phyloP scores from a whole-genome alignment of 768 basidiomycete genomes.

The Roridomyces roridus region DNA sequence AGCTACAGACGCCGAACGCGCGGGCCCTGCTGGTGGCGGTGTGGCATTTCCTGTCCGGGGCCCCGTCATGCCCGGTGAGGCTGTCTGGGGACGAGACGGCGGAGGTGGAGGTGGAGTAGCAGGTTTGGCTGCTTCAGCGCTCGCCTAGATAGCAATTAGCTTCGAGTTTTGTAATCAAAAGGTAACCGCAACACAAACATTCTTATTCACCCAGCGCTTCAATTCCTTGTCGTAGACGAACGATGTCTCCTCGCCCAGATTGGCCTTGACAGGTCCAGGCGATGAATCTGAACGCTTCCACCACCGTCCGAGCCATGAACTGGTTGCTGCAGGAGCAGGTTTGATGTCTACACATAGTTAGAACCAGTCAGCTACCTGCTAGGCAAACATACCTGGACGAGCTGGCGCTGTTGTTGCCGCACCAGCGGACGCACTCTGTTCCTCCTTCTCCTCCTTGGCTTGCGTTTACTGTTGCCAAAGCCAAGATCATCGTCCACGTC shows the following conservation, averaged over 20 bases:
- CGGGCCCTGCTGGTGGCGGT: slow-evolving; percentile 33
- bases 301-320: slow-evolving; percentile 84
- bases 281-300: slow-evolving; percentile 72
- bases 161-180: not conserved
- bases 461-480: slow-evolving; percentile 74
- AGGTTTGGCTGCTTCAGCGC: slow-evolving; percentile 61
- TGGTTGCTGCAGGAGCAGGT: slow-evolving; percentile 37
- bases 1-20: slow-evolving; percentile 68
- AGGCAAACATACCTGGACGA: slow-evolving; percentile 33
- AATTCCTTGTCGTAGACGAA: slow-evolving; percentile 96
- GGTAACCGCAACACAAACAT: slow-evolving; percentile 50
- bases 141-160: slow-evolving; percentile 50
- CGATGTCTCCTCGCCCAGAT: slow-evolving; percentile 86
- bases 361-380: not conserved
- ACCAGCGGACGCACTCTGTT: slow-evolving; percentile 28
- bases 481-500: slow-evolving; percentile 91
- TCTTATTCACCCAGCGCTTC: slow-evolving; percentile 96
- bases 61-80: slow-evolving; percentile 71
- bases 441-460: slow-evolving; percentile 38
- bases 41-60: slow-evolving; percentile 21
- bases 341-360: slow-evolving; percentile 6
- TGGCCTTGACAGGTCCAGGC: slow-evolving; percentile 85
- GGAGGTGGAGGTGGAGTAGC: slow-evolving; percentile 67
- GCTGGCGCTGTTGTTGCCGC: slow-evolving; percentile 29
- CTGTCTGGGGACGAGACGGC: slow-evolving; percentile 85